A percentile compares a stretch with the other conserved stretches of the same genome.
These are phyloP conservation scores for Chalaropsis ovoidea DNA, from an alignment of 2,329 filamentous ascomycete genomes.

Conservation along the genomic window DNA sequence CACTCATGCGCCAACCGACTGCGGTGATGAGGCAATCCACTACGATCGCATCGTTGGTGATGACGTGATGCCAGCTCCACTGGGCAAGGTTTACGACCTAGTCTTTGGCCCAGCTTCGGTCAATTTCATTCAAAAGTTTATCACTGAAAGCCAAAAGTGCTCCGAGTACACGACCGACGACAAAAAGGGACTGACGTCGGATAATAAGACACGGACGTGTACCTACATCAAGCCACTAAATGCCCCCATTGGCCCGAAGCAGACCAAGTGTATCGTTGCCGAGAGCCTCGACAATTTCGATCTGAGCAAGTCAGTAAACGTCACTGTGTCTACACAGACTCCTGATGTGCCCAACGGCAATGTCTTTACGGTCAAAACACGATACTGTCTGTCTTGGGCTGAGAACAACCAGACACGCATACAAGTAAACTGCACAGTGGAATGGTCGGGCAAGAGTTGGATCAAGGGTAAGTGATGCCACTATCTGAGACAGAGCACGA, in stretches of 20 bases:
- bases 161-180: conserved; percentile 79
- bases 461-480: conserved; percentile 61
- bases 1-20: conserved; percentile 74
- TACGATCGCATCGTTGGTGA: conserved; percentile 80
- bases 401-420: conserved; percentile 76
- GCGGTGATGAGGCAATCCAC: conserved; percentile 65
- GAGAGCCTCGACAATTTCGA: conserved; percentile 79
- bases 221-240: conserved; percentile 87
- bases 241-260: conserved; percentile 74
- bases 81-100: conserved; percentile 83
- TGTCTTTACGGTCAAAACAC: conserved; percentile 83
- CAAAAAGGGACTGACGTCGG: conserved; percentile 63
- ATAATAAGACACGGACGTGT: conserved; percentile 64
- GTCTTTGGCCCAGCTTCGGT: conserved; percentile 75
- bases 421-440: conserved; percentile 78
- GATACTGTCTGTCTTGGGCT: conserved; percentile 89
- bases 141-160: conserved; percentile 80
- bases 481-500: neutral
- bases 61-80: conserved; percentile 71
- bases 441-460: conserved; percentile 98
- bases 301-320: conserved; percentile 72
- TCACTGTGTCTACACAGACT: conserved; percentile 76
- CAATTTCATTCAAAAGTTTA: conserved; percentile 75
- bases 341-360: conserved; percentile 93
- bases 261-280: conserved; percentile 86